Evolutionary conservation across 176 grass and related monocot species (phyloP), one percentile per base, ranked within the genome.

Genomic region (Miscanthus lutarioriparius): DNA sequence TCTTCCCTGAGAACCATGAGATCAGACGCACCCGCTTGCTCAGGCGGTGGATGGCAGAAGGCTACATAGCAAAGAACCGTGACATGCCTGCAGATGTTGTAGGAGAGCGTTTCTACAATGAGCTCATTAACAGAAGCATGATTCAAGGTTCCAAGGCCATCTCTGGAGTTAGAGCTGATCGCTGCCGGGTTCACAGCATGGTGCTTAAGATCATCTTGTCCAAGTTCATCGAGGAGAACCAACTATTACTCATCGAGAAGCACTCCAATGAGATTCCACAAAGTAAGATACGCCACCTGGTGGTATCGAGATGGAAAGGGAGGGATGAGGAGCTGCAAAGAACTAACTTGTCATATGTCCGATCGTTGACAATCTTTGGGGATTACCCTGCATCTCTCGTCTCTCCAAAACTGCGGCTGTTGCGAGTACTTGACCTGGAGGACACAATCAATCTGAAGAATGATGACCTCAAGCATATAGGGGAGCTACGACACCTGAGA

Each of bases 1-100:
- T 93, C 51, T 93, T 93, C 6, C 82, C 85, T 13, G 72, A 88
- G 38, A 86, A 93, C 71, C 83, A 82, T 74, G 72, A 88, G 83
- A 85, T 93, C 16, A 71, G 66, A 56, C 36, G 48, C 13, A 83
- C 67, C 2, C 64, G 69, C 15, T 79, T 93, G 73, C 5, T 86
- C 7, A 49, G 74, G 27, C 72, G 88, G 22, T 93, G 88, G 91
- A 86, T 93, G 25, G 85, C 85, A 1, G 91, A 93, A 58, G 85
- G 78, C 3, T 73, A 80, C 43, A 90, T 93, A 59, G 38, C 16
- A 41, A 72, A 64, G 48, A 74, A 47, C 1, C 58, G 56, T 48
- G 79, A 72, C 10, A 90, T 83, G 82, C 81, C 78, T 8, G 41
- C 17, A 0, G 79, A 94, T 13, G 75, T 74, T 3, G 74, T 89